Evolutionary conservation across 2,329 filamentous ascomycete genomes (phyloP).

Genomic region (Botrytis pseudocinerea): DNA sequence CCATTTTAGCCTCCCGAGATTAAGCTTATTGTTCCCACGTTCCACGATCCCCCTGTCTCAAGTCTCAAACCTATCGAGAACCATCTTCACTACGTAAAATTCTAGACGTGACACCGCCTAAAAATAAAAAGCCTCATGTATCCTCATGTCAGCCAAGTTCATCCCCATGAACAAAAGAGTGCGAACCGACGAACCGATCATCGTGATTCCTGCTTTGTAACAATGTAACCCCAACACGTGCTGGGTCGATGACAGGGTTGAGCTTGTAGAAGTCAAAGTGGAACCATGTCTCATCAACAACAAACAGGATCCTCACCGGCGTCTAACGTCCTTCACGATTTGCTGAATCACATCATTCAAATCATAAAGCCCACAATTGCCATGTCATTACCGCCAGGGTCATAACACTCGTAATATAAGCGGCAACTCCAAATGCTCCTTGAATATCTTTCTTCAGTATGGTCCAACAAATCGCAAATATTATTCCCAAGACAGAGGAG

Average conservation of each 20-base stretch:
- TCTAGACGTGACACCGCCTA: neutral
- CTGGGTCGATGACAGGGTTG: neutral
- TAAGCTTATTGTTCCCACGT: constrained; percentile 14
- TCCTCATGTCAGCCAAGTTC: neutral
- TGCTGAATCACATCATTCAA: neutral
- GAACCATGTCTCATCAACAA: neutral
- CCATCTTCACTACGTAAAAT: neutral
- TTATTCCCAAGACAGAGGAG: neutral
- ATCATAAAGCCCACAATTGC: constrained; percentile 24
- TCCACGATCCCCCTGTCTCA: neutral
- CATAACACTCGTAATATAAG: constrained; percentile 27
- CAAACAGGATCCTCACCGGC: neutral
- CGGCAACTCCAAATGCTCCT: constrained; percentile 25
- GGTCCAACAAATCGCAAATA: constrained; percentile 10
- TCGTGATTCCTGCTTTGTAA: neutral
- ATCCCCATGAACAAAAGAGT: neutral
- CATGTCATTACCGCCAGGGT: constrained; percentile 27
- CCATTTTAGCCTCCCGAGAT: constrained; percentile 7
- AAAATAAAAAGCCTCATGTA: neutral
- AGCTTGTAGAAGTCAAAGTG: neutral
- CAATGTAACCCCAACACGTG: neutral
- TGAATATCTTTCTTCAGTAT: constrained; percentile 25
- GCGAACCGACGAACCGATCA: neutral
- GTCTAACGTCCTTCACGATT: neutral
- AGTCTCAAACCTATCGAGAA: neutral